Evolutionary conservation across 1,284 basidiomycete genomes (phyloP).

Genomic region (Moesziomyces sp.): DNA sequence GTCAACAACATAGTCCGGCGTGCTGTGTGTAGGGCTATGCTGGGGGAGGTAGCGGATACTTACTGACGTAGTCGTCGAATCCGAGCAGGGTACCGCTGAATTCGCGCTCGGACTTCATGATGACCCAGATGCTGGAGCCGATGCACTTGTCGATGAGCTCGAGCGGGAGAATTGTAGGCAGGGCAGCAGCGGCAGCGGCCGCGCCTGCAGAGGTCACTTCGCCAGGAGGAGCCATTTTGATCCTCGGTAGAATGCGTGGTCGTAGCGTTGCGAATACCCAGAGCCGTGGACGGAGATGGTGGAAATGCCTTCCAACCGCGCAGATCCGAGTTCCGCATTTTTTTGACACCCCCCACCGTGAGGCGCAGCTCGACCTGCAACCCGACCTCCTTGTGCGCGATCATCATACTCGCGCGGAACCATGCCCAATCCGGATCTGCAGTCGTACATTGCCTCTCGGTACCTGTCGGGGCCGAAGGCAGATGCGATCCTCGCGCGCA

Average conservation of each 20-base stretch:
- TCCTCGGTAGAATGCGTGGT: background rate
- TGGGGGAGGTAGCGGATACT: conserved; percentile 70
- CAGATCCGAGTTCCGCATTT: background rate
- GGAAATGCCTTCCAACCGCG: background rate
- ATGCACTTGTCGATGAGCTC: conserved; percentile 68
- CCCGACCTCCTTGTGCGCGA: background rate
- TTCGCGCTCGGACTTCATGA: conserved; percentile 68
- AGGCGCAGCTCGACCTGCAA: background rate
- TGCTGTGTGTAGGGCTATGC: too few relatives aligned
- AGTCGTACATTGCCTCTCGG: conserved; percentile 71
- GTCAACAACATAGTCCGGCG: too few relatives aligned
- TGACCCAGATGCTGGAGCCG: conserved; percentile 68
- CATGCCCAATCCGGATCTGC: conserved; percentile 68
- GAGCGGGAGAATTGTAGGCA: conserved; percentile 61
- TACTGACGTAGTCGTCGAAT: conserved; percentile 99
- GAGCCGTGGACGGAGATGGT: background rate
- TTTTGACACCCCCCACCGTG: background rate
- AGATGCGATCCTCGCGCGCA: conserved; percentile 86
- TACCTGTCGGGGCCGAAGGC: conserved; percentile 98
- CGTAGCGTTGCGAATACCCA: too few relatives aligned
- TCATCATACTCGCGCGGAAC: background rate
- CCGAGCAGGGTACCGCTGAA: conserved; percentile 89
- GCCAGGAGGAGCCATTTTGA: conserved; percentile 41
- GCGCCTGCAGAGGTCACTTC: conserved; percentile 39
- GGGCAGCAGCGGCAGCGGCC: conserved; percentile 39